Conservation (phyloP, 2,329 filamentous ascomycete species). For the Bipolaris cookei region DNA sequence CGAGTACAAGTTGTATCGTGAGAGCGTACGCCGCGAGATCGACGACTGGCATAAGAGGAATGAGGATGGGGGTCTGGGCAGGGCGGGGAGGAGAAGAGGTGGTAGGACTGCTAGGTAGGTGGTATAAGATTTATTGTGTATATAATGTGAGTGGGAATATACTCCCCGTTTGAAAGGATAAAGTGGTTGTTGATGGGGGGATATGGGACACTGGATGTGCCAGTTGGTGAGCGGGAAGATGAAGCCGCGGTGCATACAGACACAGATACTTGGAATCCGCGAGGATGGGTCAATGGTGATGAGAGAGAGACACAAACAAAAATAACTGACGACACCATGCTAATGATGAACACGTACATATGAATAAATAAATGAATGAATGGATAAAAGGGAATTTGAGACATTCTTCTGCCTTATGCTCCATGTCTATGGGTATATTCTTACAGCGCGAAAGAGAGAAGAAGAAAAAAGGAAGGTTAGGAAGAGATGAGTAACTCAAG, state of each 20-base stretch:
- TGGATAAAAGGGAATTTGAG: neutral
- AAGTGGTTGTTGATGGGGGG: neutral
- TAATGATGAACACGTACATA: neutral
- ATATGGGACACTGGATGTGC: neutral
- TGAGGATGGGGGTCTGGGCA: constrained; percentile 28
- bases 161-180: neutral
- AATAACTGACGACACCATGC: neutral
- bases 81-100: constrained; percentile 32
- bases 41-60: constrained; percentile 44
- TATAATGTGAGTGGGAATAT: neutral
- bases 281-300: neutral
- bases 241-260: neutral
- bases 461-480: too few relatives aligned
- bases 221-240: neutral
- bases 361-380: neutral
- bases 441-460: too few relatives aligned
- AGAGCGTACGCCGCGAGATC: constrained; percentile 41
- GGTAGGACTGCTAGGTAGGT: constrained; percentile 16
- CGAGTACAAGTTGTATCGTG: constrained; percentile 43
- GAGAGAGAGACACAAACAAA: neutral
- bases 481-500: too few relatives aligned
- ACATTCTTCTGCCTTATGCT: neutral
- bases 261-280: too few relatives aligned
- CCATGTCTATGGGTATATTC: neutral
- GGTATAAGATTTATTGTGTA: neutral